Base-by-base conservation (phyloP, 257 asterid genomes). In the Gentiana macrophylla region DNA sequence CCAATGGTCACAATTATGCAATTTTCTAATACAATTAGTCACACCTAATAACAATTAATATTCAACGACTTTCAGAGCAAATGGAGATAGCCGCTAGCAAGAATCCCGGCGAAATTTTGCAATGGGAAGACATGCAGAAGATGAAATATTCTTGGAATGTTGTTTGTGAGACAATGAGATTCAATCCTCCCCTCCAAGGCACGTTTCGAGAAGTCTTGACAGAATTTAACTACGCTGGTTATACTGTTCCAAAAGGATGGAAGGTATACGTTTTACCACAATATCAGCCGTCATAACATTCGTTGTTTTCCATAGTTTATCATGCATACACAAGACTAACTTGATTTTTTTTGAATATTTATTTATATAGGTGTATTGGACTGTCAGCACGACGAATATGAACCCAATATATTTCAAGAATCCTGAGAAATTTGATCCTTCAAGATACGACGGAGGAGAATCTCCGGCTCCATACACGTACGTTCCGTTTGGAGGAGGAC, bases 121-220 rank as follows among this genome's bases (percentile, higher is more conserved):
- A 77, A 13, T 88, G 94, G 97, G 95, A 76, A 56, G 97, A 85
- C 34, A 62, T 88, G 66, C 88, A 83, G 70, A 87, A 84, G 82
- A 87, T 87, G 96, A 80, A 53, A 78, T 82, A 84, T 71, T 79
- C 96, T 1, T 87, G 96, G 94, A 77, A 68, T 12, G 96, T 87
- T 3, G 83, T 67, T 0, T 83, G 75, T 59, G 97, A 85, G 68
- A 70, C 74, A 2, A 62, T 63, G 58, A 74, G 97, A 50, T 68
- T 77, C 15, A 58, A 73, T 34, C 79, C 97, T 8, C 95, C 95
- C 0, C 63, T 85, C 9, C 32, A 49, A 11, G 95, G 97, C 34
- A 72, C 84, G 50, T 88, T 79, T 53, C 69, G 84, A 61, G 91
- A 88, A 65, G 89, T 86, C 3, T 12, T 77, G 24, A 73, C 59